Percentiles rank a stretch among this genome's conserved stretches.
phyloP scores from a whole-genome alignment of 2,329 filamentous ascomycete genomes.

The Aspergillus pseudotamarii region DNA sequence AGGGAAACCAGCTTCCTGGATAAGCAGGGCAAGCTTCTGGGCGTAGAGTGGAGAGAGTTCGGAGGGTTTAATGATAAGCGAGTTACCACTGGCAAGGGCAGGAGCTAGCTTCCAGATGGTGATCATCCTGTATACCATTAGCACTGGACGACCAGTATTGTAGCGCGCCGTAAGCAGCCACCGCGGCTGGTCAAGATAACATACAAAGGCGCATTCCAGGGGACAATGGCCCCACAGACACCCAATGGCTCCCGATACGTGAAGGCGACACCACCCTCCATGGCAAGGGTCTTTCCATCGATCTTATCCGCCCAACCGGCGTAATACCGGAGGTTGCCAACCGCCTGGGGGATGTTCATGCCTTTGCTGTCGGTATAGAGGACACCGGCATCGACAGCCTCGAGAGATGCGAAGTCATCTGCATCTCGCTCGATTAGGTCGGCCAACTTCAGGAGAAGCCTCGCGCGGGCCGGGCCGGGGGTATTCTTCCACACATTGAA shows the following conservation, averaged over 20 bases:
- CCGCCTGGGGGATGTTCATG: slow-evolving; percentile 27
- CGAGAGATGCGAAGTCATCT: slow-evolving; percentile 28
- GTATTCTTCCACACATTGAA: slow-evolving; percentile 30
- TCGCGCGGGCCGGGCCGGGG: slow-evolving; percentile 20
- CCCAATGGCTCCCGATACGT: slow-evolving; percentile 31
- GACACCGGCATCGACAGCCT: slow-evolving; percentile 30
- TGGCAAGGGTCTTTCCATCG: slow-evolving; percentile 27
- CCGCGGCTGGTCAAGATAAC: neutral
- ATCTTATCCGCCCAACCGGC: slow-evolving; percentile 36
- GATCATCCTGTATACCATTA: slow-evolving; percentile 26
- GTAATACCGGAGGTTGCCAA: slow-evolving; percentile 29
- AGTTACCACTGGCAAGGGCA: slow-evolving; percentile 67
- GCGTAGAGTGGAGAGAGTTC: slow-evolving; percentile 60
- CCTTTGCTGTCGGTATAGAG: slow-evolving; percentile 27
- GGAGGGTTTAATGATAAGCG: slow-evolving; percentile 69
- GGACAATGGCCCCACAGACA: slow-evolving; percentile 33
- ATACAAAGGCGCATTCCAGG: slow-evolving; percentile 36
- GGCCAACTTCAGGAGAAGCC: slow-evolving; percentile 28
- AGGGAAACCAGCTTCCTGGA: slow-evolving; percentile 56
- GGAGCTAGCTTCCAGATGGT: slow-evolving; percentile 59
- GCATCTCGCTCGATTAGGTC: slow-evolving; percentile 32
- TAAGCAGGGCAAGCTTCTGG: slow-evolving; percentile 50
- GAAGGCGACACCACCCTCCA: slow-evolving; percentile 27
- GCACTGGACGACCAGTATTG: neutral
- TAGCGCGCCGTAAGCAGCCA: neutral